Base-by-base conservation (phyloP, 2,329 filamentous ascomycete genomes). In the Monosporascus sp. region DNA sequence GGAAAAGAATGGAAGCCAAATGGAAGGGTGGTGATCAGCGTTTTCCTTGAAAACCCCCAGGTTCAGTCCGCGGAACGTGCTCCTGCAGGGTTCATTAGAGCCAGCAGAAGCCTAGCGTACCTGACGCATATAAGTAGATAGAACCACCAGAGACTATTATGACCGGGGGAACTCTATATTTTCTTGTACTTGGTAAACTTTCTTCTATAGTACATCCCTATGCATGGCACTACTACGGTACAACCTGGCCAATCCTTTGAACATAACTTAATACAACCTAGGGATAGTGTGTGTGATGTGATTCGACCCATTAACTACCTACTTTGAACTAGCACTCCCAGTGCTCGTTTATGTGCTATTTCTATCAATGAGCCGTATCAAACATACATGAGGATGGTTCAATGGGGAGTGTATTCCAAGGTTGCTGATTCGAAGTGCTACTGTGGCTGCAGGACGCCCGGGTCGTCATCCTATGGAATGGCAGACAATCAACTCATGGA, bases 381-480 rank as follows among this genome's bases (percentile, higher is more conserved):
- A 46, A 19, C 31, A 1, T 31, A 17, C n/a, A 19, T n/a, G 43
- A 46, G 1, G 14, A 46, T 46, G 43, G 16, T 46, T 46, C 43
- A 24, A 46, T 46, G n/a, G 43, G 24, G 1, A n/a, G 26, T 5
- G n/a, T 31, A n/a, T 20, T 41, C 17, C 7, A 19, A n/a, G 7
- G 17, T 46, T 46, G 16, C 43, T n/a, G 43, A 27, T 46, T 49
- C 53, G 5, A 50, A 45, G 57, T 59, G 59, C 59, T 55, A 57
- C 59, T 53, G 50, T 55, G 55, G 55, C 52, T 57, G 54, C 58
- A 63, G 55, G 57, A 56, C 55, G 58, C 52, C 60, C 60, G 61
- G 62, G 54, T 58, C 54, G 52, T 57, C 56, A 60, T 56, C 63
- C 63, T 62, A 63, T 63, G 52, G 56, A 51, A 54, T 56, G 47